Percentiles rank a stretch among this genome's conserved stretches.
Conservation (phyloP, 306 rosid species). For the Abrus precatorius region DNA sequence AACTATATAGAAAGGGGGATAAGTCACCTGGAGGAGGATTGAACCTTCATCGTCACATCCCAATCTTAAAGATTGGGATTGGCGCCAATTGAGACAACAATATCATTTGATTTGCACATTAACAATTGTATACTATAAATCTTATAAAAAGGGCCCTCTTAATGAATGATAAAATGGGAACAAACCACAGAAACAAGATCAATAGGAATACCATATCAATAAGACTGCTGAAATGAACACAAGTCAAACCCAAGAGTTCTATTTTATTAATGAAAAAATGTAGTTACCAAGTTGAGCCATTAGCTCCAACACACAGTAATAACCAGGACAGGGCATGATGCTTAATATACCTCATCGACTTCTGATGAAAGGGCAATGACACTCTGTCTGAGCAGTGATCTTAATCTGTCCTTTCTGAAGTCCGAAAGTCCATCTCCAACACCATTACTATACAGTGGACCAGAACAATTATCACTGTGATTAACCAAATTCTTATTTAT, state of each 20-base stretch:
- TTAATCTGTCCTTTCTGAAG: slow-evolving; percentile 67
- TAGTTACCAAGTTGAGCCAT: not conserved
- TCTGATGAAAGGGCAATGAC: slow-evolving; percentile 73
- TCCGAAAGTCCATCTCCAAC: slow-evolving; percentile 65
- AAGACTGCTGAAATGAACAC: slow-evolving; percentile 2
- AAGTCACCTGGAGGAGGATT: not conserved
- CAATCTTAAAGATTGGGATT: not conserved
- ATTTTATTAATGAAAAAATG: slow-evolving; percentile 9
- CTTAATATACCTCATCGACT: slow-evolving; percentile 78
- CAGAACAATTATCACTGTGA: slow-evolving; percentile 37
- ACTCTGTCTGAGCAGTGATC: slow-evolving; percentile 74
- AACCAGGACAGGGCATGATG: slow-evolving; percentile 41
- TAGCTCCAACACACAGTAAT: slow-evolving; percentile 28
- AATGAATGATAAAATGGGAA: not conserved
- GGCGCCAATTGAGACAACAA: slow-evolving; percentile 20
- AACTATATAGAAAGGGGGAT: not conserved
- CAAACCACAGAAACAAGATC: not conserved
- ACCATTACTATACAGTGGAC: slow-evolving; percentile 55
- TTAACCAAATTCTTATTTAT: slow-evolving; percentile 47
- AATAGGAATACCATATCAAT: slow-evolving; percentile 22
- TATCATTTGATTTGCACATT: slow-evolving; percentile 25
- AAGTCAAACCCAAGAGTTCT: slow-evolving; percentile 1
- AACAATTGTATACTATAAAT: not conserved
- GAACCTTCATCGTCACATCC: not conserved
- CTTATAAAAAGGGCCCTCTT: not conserved